A percentile compares a stretch with the other conserved stretches of the same genome.
phyloP scores from a whole-genome alignment of 1,284 basidiomycete genomes.

The Pseudozyma thailandica region DNA sequence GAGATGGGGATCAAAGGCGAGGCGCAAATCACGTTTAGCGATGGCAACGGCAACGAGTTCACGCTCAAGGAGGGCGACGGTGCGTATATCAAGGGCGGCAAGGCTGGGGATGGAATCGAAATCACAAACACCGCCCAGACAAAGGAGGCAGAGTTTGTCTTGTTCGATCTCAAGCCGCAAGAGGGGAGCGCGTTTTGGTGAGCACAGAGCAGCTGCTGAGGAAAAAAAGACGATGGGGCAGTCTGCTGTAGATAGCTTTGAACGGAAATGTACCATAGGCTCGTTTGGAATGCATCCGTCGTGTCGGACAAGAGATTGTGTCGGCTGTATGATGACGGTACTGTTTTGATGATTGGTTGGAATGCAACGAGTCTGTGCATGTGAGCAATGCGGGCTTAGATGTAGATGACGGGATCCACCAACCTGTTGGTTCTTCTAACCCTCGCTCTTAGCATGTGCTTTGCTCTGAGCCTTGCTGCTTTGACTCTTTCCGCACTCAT shows the following conservation, averaged over 20 bases:
- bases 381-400: constrained; percentile 2
- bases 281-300: too few species aligned
- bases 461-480: constrained; percentile 14
- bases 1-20: constrained; percentile 58
- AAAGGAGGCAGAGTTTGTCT: constrained; percentile 43
- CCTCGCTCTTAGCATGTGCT: constrained; percentile 12
- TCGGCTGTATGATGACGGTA: too few species aligned
- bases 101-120: constrained; percentile 26
- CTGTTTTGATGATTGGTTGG: not conserved
- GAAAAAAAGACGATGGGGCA: not conserved
- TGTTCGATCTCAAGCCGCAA: constrained; percentile 34
- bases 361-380: too few species aligned
- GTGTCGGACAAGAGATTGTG: too few species aligned
- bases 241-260: too few species aligned
- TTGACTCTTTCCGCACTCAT: not conserved
- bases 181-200: not conserved
- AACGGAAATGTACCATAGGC: constrained; percentile 5
- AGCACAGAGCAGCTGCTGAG: not conserved
- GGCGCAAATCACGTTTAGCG: constrained; percentile 71
- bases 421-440: constrained; percentile 30
- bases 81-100: constrained; percentile 44
- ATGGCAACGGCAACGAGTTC: constrained; percentile 69
- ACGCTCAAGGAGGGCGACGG: constrained; percentile 67
- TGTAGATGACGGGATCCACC: constrained; percentile 44
- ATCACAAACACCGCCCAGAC: constrained; percentile 20